Percentiles rank a stretch among this genome's conserved stretches.
Evolutionary conservation across 2,329 filamentous ascomycete species (phyloP).

Genomic region (Achaetomium macrosporum): DNA sequence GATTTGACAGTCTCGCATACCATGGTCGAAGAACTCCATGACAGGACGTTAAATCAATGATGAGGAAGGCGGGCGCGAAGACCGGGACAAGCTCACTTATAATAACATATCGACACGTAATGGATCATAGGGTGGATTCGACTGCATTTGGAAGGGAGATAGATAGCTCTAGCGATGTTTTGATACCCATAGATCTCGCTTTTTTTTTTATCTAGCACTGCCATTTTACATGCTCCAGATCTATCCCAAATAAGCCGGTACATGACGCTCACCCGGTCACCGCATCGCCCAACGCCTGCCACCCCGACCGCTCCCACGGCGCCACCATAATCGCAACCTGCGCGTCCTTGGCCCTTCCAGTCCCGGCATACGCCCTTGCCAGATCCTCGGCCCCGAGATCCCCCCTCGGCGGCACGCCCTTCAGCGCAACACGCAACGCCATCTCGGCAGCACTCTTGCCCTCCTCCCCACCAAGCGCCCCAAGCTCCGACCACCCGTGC

Average conservation of each 20-base stretch:
- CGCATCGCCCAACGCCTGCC: conserved; percentile 50
- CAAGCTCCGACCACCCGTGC: conserved; percentile 73
- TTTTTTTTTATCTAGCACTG: background rate
- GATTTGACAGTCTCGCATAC: no score
- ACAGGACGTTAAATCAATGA: no score
- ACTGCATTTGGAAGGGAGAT: background rate
- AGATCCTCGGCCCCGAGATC: conserved; percentile 63
- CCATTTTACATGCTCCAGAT: background rate
- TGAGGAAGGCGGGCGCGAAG: no score
- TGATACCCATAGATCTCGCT: background rate
- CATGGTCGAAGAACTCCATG: no score
- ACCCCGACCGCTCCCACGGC: conserved; percentile 67
- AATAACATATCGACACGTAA: no score
- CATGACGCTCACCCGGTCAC: conserved; percentile 24
- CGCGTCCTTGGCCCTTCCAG: conserved; percentile 64
- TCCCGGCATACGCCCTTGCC: conserved; percentile 67
- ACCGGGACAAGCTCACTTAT: no score
- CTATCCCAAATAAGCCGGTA: background rate
- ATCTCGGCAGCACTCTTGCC: conserved; percentile 60
- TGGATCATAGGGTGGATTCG: background rate
- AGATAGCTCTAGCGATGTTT: background rate
- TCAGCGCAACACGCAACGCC: conserved; percentile 72
- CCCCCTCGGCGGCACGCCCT: conserved; percentile 67
- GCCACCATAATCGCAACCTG: conserved; percentile 73
- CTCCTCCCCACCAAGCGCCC: conserved; percentile 39